Evolutionary conservation across 805 yeast species (phyloP).

Genomic region (Candida rishiriensis): DNA sequence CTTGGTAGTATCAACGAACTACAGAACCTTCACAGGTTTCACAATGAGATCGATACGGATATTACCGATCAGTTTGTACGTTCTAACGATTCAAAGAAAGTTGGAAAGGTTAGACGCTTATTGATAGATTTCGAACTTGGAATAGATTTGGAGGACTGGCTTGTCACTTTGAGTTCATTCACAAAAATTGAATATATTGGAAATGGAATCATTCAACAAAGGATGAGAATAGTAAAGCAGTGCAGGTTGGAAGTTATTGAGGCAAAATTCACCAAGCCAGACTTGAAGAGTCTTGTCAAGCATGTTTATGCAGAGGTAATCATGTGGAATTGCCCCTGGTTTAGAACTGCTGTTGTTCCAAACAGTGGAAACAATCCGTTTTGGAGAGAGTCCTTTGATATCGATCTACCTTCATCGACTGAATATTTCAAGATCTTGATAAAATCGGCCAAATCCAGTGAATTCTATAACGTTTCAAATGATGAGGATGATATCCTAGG

Average conservation of each 20-base stretch:
- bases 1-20: conserved; percentile 54
- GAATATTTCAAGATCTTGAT: conserved; percentile 47
- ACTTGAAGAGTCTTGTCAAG: not conserved
- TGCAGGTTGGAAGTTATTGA: conserved; percentile 59
- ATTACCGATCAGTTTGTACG: conserved; percentile 6
- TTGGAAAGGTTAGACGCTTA: conserved; percentile 29
- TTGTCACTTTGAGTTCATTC: conserved; percentile 61
- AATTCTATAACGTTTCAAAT: conserved; percentile 12
- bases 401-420: conserved; percentile 56
- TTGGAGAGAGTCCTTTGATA: conserved; percentile 75
- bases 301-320: conserved; percentile 63
- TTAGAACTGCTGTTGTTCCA: conserved; percentile 63
- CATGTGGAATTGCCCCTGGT: conserved; percentile 74
- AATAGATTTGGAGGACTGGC: conserved; percentile 75
- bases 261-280: conserved; percentile 44
- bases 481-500: conserved; percentile 44
- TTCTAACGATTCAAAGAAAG: conserved; percentile 7
- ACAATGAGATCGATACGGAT: conserved; percentile 18
- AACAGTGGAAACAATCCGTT: conserved; percentile 50
- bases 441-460: conserved; percentile 22
- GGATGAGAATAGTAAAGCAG: conserved; percentile 49
- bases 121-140: conserved; percentile 60
- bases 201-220: conserved; percentile 24
- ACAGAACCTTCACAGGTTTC: conserved; percentile 38
- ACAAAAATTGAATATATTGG: conserved; percentile 50